A percentile compares a stretch with the other conserved stretches of the same genome.
Evolutionary conservation across 768 basidiomycete species (phyloP).

Genomic region (Hericium erinaceus): DNA sequence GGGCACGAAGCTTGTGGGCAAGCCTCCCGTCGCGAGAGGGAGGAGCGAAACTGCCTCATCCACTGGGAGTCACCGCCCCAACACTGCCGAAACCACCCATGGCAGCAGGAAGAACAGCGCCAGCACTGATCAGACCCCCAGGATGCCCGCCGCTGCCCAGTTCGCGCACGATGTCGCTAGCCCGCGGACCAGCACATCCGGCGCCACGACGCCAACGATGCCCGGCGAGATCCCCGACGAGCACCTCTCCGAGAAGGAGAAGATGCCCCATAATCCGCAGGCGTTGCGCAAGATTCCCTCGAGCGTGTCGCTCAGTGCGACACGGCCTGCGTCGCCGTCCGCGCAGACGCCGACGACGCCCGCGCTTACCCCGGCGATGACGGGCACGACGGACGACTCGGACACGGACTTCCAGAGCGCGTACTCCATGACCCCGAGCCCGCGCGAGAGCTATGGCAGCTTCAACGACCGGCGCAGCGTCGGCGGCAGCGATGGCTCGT

Average conservation of each 20-base stretch:
- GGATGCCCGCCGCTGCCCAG: neutral
- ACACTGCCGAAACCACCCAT: neutral
- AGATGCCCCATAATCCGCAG: slow-evolving; percentile 14
- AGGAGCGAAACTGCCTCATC: slow-evolving; percentile 57
- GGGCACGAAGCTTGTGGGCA: slow-evolving; percentile 21
- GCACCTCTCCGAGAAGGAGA: neutral
- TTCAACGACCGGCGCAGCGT: slow-evolving; percentile 22
- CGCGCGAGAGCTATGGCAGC: slow-evolving; percentile 56
- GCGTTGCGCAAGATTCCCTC: slow-evolving; percentile 27
- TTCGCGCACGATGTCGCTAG: neutral
- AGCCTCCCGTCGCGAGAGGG: neutral
- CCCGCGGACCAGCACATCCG: neutral
- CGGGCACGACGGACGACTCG: slow-evolving; percentile 17
- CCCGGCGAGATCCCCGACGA: slow-evolving; percentile 2
- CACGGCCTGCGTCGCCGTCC: slow-evolving; percentile 17
- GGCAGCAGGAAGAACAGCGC: slow-evolving; percentile 4
- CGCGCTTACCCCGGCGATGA: slow-evolving; percentile 14
- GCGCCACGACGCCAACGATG: slow-evolving; percentile 7
- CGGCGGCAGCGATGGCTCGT: slow-evolving; percentile 16
- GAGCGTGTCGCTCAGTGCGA: slow-evolving; percentile 23
- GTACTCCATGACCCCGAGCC: slow-evolving; percentile 42
- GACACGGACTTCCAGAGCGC: slow-evolving; percentile 72
- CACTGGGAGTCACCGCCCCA: slow-evolving; percentile 23
- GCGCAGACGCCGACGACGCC: slow-evolving; percentile 12
- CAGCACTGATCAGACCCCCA: neutral